Evolutionary conservation across 495 filamentous ascomycete genomes (phyloP).

Genomic region (Thermochaetoides thermophila): DNA sequence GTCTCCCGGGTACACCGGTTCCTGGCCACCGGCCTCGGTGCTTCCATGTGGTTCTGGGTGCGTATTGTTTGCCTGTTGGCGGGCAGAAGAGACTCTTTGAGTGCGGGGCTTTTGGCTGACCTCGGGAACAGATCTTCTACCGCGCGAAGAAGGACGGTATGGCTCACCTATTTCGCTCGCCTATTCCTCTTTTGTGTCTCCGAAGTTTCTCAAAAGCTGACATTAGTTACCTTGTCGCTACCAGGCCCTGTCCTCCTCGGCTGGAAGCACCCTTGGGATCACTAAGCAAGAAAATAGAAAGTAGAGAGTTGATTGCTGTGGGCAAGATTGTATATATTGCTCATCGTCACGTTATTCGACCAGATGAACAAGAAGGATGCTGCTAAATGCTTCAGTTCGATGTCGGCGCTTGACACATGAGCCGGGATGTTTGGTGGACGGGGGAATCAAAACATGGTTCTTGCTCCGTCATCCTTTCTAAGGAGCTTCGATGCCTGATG

Average conservation of each 20-base stretch:
- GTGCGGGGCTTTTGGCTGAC: not conserved
- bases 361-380: no score
- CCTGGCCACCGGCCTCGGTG: conserved; percentile 71
- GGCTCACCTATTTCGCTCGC: conserved; percentile 1
- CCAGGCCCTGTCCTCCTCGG: conserved; percentile 62
- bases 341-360: no score
- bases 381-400: no score
- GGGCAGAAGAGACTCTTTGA: conserved; percentile 2
- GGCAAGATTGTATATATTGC: no score
- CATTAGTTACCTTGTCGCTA: conserved; percentile 17
- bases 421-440: no score
- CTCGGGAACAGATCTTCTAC: conserved; percentile 83
- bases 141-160: conserved; percentile 82
- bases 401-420: no score
- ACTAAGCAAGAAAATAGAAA: no score
- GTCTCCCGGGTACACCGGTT: conserved; percentile 57
- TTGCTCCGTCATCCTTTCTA: no score
- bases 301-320: no score
- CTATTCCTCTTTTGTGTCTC: not conserved
- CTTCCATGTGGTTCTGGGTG: conserved; percentile 99
- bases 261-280: conserved; percentile 98
- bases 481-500: no score
- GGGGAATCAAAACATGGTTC: no score
- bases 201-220: not conserved
- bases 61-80: conserved; percentile 15